These are phyloP conservation scores for Colletotrichum tanaceti DNA, from an alignment of 2,329 filamentous ascomycete species.

Conservation along the genomic window DNA sequence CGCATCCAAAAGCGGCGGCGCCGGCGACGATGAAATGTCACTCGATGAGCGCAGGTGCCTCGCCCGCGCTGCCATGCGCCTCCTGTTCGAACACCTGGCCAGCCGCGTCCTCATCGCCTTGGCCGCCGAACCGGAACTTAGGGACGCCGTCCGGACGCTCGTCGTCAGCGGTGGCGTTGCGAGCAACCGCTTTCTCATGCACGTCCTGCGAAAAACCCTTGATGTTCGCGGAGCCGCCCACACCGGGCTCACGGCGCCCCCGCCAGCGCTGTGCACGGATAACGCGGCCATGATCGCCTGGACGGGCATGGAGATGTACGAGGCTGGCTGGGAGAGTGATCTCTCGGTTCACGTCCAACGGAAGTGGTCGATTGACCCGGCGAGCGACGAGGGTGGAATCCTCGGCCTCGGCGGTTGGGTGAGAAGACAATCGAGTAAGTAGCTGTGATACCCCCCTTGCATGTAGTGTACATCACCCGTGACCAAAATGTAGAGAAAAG, in stretches of 20 bases:
- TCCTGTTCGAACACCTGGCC: slow-evolving; percentile 88
- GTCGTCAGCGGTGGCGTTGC: slow-evolving; percentile 94
- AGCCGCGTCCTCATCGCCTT: slow-evolving; percentile 79
- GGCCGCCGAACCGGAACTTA: slow-evolving; percentile 47
- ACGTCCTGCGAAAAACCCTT: slow-evolving; percentile 69
- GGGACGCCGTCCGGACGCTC: slow-evolving; percentile 64
- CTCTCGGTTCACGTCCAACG: slow-evolving; percentile 69
- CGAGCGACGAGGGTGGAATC: slow-evolving; percentile 72
- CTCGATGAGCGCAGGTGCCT: slow-evolving; percentile 74
- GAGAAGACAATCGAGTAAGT: slow-evolving; percentile 41
- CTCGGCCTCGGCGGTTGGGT: slow-evolving; percentile 67
- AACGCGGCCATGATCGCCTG: slow-evolving; percentile 99
- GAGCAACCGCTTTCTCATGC: slow-evolving; percentile 81
- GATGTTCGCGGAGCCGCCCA: slow-evolving; percentile 73
- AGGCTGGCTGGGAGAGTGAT: slow-evolving; percentile 76
- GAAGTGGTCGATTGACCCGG: slow-evolving; percentile 80
- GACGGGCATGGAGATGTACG: slow-evolving; percentile 92
- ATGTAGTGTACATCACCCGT: slow-evolving; percentile 8
- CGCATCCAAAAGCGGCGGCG: slow-evolving; percentile 48
- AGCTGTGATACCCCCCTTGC: slow-evolving; percentile 26
- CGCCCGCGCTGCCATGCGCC: slow-evolving; percentile 79
- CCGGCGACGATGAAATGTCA: slow-evolving; percentile 52
- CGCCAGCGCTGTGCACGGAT: slow-evolving; percentile 83
- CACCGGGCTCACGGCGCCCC: slow-evolving; percentile 78
- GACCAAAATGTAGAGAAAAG: neutral